Base-by-base conservation (phyloP, 495 filamentous ascomycete genomes). In the Penicillium argentinense region DNA sequence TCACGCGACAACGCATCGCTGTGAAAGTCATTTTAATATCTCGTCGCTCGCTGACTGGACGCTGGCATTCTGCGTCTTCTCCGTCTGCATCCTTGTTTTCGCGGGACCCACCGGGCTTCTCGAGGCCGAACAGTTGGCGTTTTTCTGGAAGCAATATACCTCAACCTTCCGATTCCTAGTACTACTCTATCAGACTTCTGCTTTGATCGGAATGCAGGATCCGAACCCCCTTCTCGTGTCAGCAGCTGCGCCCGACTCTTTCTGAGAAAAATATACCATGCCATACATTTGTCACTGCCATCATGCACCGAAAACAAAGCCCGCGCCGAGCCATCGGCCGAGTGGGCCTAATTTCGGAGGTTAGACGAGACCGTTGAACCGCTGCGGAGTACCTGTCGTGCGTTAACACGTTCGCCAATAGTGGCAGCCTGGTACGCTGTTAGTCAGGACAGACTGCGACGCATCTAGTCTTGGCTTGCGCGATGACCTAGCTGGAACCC, bases 291-390 rank as follows among this genome's bases (percentile, higher is more conserved):
- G 1, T 17, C 16, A 36, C 2, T 12, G 29, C n/a, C 3, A 2
- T 32, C 29, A 18, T 12, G 2, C 29, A 38, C 9, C 16, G 13
- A 39, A 39, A 19, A 47, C n/a, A 48, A 40, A 39, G 1, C 36
- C 30, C 53, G 48, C 21, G 18, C 45, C 47, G 34, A 23, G 14
- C 29, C 26, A 47, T 54, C 53, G 57, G 57, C 51, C n/a, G 42
- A 53, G 52, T 50, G 49, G 45, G 47, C 24, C 34, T 42, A 12
- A 25, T 48, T 34, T 38, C 47, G 51, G 56, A 32, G 23, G 27
- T 7, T 4, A 24, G 24, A 27, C 27, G 46, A 52, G 24, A 42
- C 54, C 54, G 54, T 54, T 50, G 47, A 47, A 42, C 51, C 54
- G 38, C 46, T 47, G 48, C 48, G 58, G 58, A 61, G 58, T 37